These are phyloP conservation scores for Penicillium sclerotiorum DNA, from an alignment of 2,329 filamentous ascomycete species.

Conservation along the genomic window DNA sequence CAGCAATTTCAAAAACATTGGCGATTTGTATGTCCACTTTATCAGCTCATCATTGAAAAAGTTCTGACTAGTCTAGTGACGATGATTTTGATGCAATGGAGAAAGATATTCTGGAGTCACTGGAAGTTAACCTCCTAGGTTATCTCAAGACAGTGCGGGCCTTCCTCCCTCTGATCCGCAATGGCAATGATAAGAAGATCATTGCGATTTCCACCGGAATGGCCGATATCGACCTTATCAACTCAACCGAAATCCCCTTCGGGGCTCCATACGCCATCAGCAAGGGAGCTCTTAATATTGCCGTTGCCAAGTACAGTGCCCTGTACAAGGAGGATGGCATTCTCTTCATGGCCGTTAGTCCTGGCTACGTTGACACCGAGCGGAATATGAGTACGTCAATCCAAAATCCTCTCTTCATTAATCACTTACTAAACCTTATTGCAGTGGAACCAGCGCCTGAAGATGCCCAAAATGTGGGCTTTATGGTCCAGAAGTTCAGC, in stretches of 20 bases:
- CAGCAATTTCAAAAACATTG: neutral
- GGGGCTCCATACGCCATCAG: slow-evolving; percentile 38
- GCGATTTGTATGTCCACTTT: neutral
- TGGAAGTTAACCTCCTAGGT: too few relatives aligned
- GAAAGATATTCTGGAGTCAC: too few relatives aligned
- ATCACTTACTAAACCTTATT: too few relatives aligned
- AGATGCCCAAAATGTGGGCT: too few relatives aligned
- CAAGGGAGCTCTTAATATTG: slow-evolving; percentile 47
- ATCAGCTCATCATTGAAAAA: neutral
- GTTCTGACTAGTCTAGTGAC: too few relatives aligned
- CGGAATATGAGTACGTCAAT: too few relatives aligned
- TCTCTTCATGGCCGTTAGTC: slow-evolving; percentile 37
- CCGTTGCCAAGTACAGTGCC: slow-evolving; percentile 45
- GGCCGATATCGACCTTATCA: slow-evolving; percentile 32
- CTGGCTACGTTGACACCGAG: slow-evolving; percentile 32
- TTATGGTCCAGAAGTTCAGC: too few relatives aligned
- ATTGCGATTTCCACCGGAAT: slow-evolving; percentile 43
- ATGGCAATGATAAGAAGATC: slow-evolving; percentile 46
- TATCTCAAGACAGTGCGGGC: too few relatives aligned
- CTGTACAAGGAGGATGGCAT: slow-evolving; percentile 36
- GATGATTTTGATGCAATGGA: too few relatives aligned
- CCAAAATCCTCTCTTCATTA: too few relatives aligned
- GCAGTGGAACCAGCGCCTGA: too few relatives aligned
- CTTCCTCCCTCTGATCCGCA: slow-evolving; percentile 42
- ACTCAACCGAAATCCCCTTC: slow-evolving; percentile 23